phyloP scores from a whole-genome alignment of 176 grass and related monocot genomes.

The Olyra latifolia region DNA sequence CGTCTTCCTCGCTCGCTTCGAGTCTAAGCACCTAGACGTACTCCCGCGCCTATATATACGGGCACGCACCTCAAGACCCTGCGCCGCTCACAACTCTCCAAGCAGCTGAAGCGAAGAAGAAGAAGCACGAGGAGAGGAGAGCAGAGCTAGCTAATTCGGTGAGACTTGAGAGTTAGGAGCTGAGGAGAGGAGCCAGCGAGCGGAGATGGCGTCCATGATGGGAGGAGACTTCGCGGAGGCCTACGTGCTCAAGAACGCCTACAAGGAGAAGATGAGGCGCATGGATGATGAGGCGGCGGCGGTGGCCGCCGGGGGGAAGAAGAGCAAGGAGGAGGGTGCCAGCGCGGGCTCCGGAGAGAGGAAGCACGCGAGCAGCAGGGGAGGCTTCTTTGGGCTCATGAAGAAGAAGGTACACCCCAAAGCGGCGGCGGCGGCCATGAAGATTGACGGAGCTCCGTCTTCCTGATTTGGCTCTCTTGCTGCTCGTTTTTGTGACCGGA shows the following conservation, averaged over 20 bases:
- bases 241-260: constrained; percentile 55
- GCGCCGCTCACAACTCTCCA: neutral
- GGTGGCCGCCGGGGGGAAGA: neutral
- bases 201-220: constrained; percentile 63
- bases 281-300: constrained; percentile 17
- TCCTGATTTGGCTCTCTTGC: neutral
- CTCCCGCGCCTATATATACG: constrained; percentile 41
- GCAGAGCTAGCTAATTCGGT: no score
- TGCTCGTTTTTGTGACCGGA: neutral
- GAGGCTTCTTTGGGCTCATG: constrained; percentile 30
- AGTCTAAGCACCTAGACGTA: no score
- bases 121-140: neutral
- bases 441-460: neutral
- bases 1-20: constrained; percentile 8
- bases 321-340: neutral
- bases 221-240: constrained; percentile 58
- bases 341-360: neutral
- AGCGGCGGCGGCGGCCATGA: neutral
- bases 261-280: constrained; percentile 51
- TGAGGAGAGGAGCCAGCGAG: no score
- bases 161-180: accelerated
- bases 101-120: neutral
- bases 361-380: neutral
- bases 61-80: neutral
- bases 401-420: constrained; percentile 64